Percentiles rank a stretch among this genome's conserved stretches.
Conservation (phyloP, 2,329 filamentous ascomycete genomes). For the Hypomyces rosellus region DNA sequence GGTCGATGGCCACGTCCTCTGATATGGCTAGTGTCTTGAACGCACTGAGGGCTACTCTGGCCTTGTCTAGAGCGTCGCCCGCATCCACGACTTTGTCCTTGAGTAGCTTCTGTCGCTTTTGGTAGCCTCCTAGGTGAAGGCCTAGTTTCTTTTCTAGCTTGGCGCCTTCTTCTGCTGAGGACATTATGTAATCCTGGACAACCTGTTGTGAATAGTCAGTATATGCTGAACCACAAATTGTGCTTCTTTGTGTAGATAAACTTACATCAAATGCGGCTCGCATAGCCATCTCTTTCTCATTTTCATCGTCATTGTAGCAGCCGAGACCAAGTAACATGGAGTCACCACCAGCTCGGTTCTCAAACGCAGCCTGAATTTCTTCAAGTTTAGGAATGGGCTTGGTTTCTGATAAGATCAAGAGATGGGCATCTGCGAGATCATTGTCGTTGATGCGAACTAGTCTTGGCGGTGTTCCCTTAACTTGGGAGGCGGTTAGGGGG, state of each 20-base stretch:
- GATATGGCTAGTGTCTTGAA: slow-evolving; percentile 71
- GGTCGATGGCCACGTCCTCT: slow-evolving; percentile 69
- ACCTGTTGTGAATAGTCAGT: slow-evolving; percentile 35
- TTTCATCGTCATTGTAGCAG: slow-evolving; percentile 71
- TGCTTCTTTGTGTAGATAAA: slow-evolving; percentile 9
- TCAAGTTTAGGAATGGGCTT: slow-evolving; percentile 43
- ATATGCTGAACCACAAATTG: not conserved
- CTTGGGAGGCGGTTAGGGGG: slow-evolving; percentile 60
- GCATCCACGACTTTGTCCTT: slow-evolving; percentile 74
- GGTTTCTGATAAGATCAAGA: slow-evolving; percentile 68
- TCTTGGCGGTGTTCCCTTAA: slow-evolving; percentile 54
- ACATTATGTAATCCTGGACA: slow-evolving; percentile 66
- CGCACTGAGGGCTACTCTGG: slow-evolving; percentile 62
- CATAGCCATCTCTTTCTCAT: slow-evolving; percentile 59
- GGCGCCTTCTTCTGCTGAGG: slow-evolving; percentile 70
- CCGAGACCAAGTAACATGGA: slow-evolving; percentile 70
- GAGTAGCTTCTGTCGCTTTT: slow-evolving; percentile 75
- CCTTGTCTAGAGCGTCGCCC: slow-evolving; percentile 66
- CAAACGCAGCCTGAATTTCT: slow-evolving; percentile 48
- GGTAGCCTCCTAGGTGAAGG: slow-evolving; percentile 83
- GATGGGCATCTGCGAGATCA: slow-evolving; percentile 65
- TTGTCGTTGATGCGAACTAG: slow-evolving; percentile 64
- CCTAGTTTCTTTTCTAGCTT: slow-evolving; percentile 92
- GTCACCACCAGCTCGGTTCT: slow-evolving; percentile 44
- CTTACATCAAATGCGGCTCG: slow-evolving; percentile 67